Percentiles rank a stretch among this genome's conserved stretches.
These are phyloP conservation scores for Auricularia cornea DNA, from an alignment of 768 basidiomycete genomes.

Conservation along the genomic window DNA sequence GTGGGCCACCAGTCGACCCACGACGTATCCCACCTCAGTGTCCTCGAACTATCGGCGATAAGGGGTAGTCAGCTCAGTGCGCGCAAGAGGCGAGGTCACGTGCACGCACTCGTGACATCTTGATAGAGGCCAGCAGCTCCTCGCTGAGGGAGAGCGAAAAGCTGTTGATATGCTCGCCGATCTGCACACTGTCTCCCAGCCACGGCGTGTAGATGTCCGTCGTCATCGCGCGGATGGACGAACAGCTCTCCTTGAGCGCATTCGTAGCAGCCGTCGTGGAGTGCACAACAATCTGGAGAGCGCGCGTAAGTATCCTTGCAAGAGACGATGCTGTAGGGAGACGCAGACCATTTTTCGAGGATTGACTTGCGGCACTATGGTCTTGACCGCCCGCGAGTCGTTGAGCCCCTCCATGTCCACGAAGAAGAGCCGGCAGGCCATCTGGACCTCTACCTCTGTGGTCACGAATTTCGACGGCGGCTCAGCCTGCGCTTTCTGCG, in stretches of 20 bases:
- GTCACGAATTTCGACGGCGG: conserved; percentile 87
- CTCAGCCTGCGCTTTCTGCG: conserved; percentile 66
- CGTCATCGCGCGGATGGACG: conserved; percentile 81
- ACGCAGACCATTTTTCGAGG: conserved; percentile 82
- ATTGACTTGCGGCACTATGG: conserved; percentile 92
- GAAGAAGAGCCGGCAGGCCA: conserved; percentile 81
- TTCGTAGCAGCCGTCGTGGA: conserved; percentile 59
- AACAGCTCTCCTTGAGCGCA: conserved; percentile 71
- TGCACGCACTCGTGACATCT: conserved; percentile 74
- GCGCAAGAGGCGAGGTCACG: background rate
- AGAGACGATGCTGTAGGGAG: background rate
- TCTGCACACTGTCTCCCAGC: conserved; percentile 70
- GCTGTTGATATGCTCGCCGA: conserved; percentile 92
- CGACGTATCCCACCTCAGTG: conserved; percentile 90
- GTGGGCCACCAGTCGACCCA: conserved; percentile 77
- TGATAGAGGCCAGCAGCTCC: conserved; percentile 65
- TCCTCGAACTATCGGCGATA: conserved; percentile 75
- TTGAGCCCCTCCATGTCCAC: conserved; percentile 96
- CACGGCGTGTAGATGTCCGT: conserved; percentile 81
- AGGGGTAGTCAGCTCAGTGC: background rate
- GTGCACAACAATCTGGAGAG: conserved; percentile 78
- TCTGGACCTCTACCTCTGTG: conserved; percentile 63
- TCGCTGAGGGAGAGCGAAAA: conserved; percentile 94
- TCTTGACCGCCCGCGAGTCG: conserved; percentile 94
- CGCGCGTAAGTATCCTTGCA: background rate